Evolutionary conservation across 2,329 filamentous ascomycete genomes (phyloP), one percentile per base, ranked within the genome.

Genomic region (Zasmidium cellare): DNA sequence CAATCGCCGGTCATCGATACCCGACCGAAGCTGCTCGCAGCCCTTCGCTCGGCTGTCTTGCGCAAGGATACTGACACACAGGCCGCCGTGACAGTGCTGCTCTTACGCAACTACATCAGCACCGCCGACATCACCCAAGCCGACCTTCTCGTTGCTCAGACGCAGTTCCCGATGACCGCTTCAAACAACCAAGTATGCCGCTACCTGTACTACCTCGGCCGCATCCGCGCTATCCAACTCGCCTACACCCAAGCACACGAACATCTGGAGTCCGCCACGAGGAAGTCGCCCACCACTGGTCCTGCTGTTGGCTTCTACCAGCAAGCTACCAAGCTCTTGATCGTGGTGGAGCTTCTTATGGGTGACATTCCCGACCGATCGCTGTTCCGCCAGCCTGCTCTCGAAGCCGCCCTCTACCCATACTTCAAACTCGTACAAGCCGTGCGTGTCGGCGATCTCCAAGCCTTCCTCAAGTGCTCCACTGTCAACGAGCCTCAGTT

Each of bases 31-130:
- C 84, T 99, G 51, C 86, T 99, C 55, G 87, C 90, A 54, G 93
- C 92, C 18, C 86, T 99, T 59, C 87, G 94, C 70, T 97, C 93
- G 47, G 91, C 94, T n/a, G 94, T 97, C 24, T 82, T 99, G 63
- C 89, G 94, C 68, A 97, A 97, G 80, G 94, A 99, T 75, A 87
- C 92, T 65, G 94, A 99, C 70, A 97, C 91, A n/a, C 93, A 97
- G 78, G 91, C 94, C 24, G 91, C 93, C 0, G 91, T 97, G 67
- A 97, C 96, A 66, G 96, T 96, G 14, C 83, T 99, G 57, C 83
- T 99, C 53, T 87, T 99, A 67, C 91, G 94, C 69, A 99, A 94
- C 78, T 99, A 99, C 75, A 87, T 99, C 65, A 87, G 90, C 50
- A 97, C 93, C 46, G 96, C 94, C 65, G 93, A 97, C 77, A 97